Conservation (phyloP, 805 yeast genomes). For the Ogataea nakhonphanomensis region DNA sequence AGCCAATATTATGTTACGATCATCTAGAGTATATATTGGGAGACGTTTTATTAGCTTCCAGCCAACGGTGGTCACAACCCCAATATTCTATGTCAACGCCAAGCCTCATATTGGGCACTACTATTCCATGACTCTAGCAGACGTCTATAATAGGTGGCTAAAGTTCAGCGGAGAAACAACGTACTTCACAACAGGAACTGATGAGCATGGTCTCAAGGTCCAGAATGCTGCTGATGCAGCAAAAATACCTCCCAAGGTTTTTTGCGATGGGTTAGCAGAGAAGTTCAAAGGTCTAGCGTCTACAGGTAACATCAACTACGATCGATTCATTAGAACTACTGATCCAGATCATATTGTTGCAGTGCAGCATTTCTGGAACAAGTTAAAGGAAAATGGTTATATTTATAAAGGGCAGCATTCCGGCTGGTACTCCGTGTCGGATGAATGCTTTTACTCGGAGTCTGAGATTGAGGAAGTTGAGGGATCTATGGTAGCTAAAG, state of each 20-base stretch:
- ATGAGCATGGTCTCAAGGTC: constrained; percentile 94
- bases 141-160: constrained; percentile 75
- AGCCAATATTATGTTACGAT: constrained; percentile 6
- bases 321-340: constrained; percentile 87
- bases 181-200: constrained; percentile 85
- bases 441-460: constrained; percentile 91
- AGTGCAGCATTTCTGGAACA: constrained; percentile 68
- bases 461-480: constrained; percentile 53
- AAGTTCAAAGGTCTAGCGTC: constrained; percentile 64
- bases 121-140: constrained; percentile 82
- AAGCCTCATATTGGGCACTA: constrained; percentile 92
- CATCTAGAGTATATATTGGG: not conserved
- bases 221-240: constrained; percentile 73
- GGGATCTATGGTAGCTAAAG: constrained; percentile 45
- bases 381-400: constrained; percentile 53
- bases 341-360: constrained; percentile 71
- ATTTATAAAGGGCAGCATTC: constrained; percentile 80
- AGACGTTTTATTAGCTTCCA: constrained; percentile 1
- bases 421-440: constrained; percentile 95
- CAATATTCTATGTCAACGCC: constrained; percentile 96
- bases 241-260: constrained; percentile 51
- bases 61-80: constrained; percentile 65
- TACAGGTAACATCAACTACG: constrained; percentile 53
- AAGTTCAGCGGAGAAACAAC: constrained; percentile 39
- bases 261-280: constrained; percentile 67